Percentiles rank a stretch among this genome's conserved stretches.
Conservation (phyloP, 495 filamentous ascomycete species). For the Poronia punctata region DNA sequence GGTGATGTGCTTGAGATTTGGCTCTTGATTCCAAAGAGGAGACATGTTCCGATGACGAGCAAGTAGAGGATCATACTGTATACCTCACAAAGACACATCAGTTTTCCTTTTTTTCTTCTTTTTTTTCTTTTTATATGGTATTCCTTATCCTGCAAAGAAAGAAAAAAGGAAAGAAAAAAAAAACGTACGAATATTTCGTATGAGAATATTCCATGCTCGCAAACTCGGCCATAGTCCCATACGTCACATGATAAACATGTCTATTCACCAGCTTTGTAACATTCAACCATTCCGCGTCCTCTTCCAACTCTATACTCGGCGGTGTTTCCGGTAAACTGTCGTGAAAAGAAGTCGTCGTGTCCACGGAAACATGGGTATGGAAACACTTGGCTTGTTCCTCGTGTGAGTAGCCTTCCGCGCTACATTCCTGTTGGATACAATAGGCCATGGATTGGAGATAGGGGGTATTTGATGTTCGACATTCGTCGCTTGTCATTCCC, state of each 20-base stretch:
- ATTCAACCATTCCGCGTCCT: constrained; percentile 5
- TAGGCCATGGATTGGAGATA: constrained; percentile 7
- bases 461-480: constrained; percentile 5
- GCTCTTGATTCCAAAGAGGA: background rate
- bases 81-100: no score
- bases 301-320: background rate
- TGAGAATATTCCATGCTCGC: constrained; percentile 2
- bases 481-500: constrained; percentile 4
- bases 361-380: background rate
- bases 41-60: constrained; percentile 2
- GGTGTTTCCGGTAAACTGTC: background rate
- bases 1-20: constrained; percentile 1
- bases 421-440: constrained; percentile 5
- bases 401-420: background rate
- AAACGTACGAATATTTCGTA: constrained; percentile 5
- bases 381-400: constrained; percentile 2
- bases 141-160: background rate
- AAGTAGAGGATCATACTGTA: constrained; percentile 5
- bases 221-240: constrained; percentile 2
- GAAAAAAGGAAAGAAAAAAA: background rate
- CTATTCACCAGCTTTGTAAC: constrained; percentile 2
- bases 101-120: background rate
- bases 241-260: background rate
- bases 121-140: background rate
- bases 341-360: background rate